Evolutionary conservation across 2,329 filamentous ascomycete genomes (phyloP), one percentile per base, ranked within the genome.

Genomic region (Colletotrichum magnum): DNA sequence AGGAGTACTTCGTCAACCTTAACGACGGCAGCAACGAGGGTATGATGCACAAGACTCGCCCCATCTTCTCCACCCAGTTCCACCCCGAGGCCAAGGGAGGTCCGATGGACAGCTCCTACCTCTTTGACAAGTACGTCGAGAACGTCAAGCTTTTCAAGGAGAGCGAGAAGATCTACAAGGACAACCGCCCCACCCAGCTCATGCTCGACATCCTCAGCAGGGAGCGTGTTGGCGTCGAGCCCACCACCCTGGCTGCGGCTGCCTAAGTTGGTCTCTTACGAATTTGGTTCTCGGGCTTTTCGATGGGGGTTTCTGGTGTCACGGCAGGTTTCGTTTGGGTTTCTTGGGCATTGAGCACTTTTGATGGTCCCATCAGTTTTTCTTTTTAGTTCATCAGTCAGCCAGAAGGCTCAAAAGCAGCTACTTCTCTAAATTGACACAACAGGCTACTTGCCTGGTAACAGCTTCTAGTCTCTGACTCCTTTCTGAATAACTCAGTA

Each of bases 11-110:
- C 80, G 92, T 97, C 82, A 98, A 99, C 87, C 87, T 98, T 74
- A 99, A 98, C 83, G 96, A 99, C 79, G 94, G 94, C 71, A 95
- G 93, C 82, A 99, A 99, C 82, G 96, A 99, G 86, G 95, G 90
- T 69, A 94, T 99, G 90, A 94, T 98, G 80, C 96, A 99, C 88
- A 94, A 93, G 84, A 93, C 93, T 68, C 93, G 95, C 43, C 96
- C 96, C 72, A 99, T 99, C 80, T 98, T 99, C 88, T 95, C 93
- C 72, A 97, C 95, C 26, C 96, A 99, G 83, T 99, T 99, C 90
- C 96, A 99, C 80, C 96, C 96, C 16, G 96, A 99, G 84, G 96
- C 96, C 74, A 97, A 97, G 87, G 96, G 96, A 70, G 96, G 96
- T 63, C 96, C 96, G 63, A 93, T 97, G 83, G 96, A 99, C 86